phyloP scores from a whole-genome alignment of 129 eudicot genomes.

The Apium graveolens region DNA sequence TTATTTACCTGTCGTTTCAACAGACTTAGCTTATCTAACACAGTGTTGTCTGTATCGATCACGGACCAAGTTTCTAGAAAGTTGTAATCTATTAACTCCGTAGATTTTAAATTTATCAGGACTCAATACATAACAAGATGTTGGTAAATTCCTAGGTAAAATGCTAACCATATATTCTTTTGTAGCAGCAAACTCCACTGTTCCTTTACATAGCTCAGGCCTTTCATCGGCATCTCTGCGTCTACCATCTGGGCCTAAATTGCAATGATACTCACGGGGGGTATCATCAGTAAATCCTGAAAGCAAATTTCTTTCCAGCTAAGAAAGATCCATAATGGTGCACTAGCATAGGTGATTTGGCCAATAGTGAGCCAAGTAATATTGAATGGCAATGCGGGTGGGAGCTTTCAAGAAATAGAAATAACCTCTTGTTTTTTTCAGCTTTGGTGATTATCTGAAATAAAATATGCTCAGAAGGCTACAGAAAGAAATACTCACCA shows the following conservation, averaged over 20 bases:
- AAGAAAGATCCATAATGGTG: background rate
- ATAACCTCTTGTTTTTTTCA: background rate
- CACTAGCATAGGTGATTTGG: background rate
- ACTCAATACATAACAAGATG: background rate
- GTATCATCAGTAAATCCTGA: constrained; percentile 95
- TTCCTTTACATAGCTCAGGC: constrained; percentile 95
- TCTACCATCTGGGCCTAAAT: constrained; percentile 94
- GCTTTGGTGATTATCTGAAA: background rate
- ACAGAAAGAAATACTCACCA: constrained; percentile 48
- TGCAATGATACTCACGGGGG: constrained; percentile 97
- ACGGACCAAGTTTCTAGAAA: background rate
- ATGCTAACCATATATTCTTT: constrained; percentile 76
- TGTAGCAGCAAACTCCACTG: constrained; percentile 93
- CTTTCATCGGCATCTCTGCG: constrained; percentile 99
- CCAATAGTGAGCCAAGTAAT: background rate
- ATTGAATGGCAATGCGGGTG: background rate
- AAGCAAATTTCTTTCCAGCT: constrained; percentile 11
- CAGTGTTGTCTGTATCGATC: background rate
- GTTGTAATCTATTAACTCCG: background rate
- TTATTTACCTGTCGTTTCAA: background rate
- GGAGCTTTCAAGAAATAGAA: background rate
- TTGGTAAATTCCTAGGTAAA: background rate
- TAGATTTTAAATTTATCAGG: background rate
- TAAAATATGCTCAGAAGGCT: background rate
- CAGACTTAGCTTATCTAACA: background rate